Evolutionary conservation across 179 eudicot genomes (phyloP).

Genomic region (Silene noctiflora): DNA sequence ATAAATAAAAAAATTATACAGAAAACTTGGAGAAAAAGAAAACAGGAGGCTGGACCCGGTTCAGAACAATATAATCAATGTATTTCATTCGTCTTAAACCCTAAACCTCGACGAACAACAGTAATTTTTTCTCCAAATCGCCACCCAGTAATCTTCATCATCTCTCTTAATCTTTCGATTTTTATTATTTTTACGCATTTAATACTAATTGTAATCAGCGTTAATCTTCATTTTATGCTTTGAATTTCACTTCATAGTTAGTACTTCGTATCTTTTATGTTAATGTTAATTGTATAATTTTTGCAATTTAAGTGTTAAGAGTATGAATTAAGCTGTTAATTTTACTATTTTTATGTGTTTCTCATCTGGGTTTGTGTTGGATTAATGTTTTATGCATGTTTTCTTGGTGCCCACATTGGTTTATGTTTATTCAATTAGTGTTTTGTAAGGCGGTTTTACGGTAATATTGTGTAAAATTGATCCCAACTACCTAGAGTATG

Average conservation of each 20-base stretch:
- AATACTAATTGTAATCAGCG: neutral
- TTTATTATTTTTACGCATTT: neutral
- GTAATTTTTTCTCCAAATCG: neutral
- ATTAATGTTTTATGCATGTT: neutral
- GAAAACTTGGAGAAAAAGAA: neutral
- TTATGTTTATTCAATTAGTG: neutral
- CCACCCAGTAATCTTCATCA: conserved; percentile 14
- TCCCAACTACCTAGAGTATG: no score
- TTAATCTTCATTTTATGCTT: neutral
- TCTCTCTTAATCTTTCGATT: neutral
- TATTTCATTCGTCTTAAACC: conserved; percentile 25
- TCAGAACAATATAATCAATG: neutral
- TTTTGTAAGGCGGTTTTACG: no score
- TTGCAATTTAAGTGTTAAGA: neutral
- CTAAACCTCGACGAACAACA: conserved; percentile 25
- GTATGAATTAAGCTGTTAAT: neutral
- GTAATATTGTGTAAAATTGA: no score
- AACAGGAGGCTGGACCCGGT: neutral
- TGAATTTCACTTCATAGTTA: no score
- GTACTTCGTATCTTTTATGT: no score
- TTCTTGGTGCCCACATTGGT: neutral
- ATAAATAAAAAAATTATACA: no score
- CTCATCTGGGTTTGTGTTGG: conserved; percentile 1
- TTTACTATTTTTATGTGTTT: neutral
- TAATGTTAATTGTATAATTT: no score